Percentiles rank a stretch among this genome's conserved stretches.
Conservation (phyloP, 2,329 filamentous ascomycete species). For the Fusarium pseudoanthophilum region DNA sequence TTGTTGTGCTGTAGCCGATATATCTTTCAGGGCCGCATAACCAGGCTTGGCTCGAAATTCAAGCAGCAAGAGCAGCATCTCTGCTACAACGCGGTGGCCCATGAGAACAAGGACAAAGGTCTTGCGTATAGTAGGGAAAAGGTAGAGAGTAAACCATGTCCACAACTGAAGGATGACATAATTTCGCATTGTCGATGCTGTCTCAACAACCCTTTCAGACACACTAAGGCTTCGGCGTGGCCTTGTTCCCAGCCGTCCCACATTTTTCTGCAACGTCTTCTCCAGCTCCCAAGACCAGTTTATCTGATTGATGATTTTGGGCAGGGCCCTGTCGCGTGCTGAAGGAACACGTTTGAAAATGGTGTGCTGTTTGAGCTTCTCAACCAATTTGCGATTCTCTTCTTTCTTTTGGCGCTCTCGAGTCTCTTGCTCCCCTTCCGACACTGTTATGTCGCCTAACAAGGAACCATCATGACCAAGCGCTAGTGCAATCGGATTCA, state of each 20-base stretch:
- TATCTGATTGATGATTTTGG: slow-evolving; percentile 88
- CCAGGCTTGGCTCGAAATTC: slow-evolving; percentile 86
- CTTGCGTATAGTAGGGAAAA: slow-evolving; percentile 79
- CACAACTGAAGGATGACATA: slow-evolving; percentile 75
- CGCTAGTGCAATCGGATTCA: slow-evolving; percentile 87
- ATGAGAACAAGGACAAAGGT: slow-evolving; percentile 83
- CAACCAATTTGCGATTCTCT: slow-evolving; percentile 74
- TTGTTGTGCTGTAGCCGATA: slow-evolving; percentile 96
- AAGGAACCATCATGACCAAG: slow-evolving; percentile 75
- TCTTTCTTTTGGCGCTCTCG: slow-evolving; percentile 68
- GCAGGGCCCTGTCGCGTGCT: slow-evolving; percentile 82
- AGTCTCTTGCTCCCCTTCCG: slow-evolving; percentile 78
- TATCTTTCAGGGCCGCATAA: slow-evolving; percentile 88
- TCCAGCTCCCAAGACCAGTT: slow-evolving; percentile 96
- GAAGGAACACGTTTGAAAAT: slow-evolving; percentile 81
- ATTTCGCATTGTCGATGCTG: slow-evolving; percentile 86
- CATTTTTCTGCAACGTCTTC: slow-evolving; percentile 86
- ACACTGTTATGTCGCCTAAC: slow-evolving; percentile 50
- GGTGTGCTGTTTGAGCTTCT: slow-evolving; percentile 90
- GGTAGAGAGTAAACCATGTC: slow-evolving; percentile 76
- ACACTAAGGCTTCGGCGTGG: slow-evolving; percentile 89
- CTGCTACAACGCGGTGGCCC: slow-evolving; percentile 81
- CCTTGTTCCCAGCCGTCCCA: slow-evolving; percentile 82
- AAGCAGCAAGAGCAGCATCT: slow-evolving; percentile 79
- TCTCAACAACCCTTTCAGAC: slow-evolving; percentile 92